These are phyloP conservation scores for Starmerella riodocensis DNA, from an alignment of 805 yeast genomes.

Conservation along the genomic window DNA sequence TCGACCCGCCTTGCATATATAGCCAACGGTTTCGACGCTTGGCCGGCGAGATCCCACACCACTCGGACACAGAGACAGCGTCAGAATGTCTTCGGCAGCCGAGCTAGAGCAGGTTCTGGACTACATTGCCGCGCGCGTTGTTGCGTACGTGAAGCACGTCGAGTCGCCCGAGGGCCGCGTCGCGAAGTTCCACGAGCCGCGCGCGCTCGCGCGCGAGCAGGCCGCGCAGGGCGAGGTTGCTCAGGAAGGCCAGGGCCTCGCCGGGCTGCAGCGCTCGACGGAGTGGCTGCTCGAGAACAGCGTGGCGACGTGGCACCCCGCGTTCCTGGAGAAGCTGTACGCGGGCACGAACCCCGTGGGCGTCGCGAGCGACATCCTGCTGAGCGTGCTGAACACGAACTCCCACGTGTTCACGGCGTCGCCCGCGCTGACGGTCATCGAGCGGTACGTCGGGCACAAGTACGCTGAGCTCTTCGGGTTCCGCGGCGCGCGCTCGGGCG, in stretches of 20 bases:
- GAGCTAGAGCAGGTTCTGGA: constrained; percentile 46
- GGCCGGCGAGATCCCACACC: too few species aligned
- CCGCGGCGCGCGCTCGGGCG: constrained; percentile 47
- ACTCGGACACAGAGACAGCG: neutral
- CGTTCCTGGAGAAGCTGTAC: constrained; percentile 69
- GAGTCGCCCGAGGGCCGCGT: constrained; percentile 36
- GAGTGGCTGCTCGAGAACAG: constrained; percentile 50
- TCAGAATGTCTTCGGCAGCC: constrained; percentile 5
- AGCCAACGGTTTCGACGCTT: too few species aligned
- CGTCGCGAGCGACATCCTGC: constrained; percentile 53
- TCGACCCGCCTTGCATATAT: too few species aligned
- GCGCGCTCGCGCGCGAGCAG: constrained; percentile 31
- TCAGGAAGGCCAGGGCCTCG: constrained; percentile 29
- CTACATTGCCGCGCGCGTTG: constrained; percentile 38
- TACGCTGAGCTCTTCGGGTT: constrained; percentile 58
- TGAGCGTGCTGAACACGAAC: constrained; percentile 64
- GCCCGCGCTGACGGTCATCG: constrained; percentile 65
- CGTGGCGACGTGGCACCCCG: constrained; percentile 77
- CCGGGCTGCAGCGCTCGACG: constrained; percentile 37
- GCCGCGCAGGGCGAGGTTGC: constrained; percentile 23
- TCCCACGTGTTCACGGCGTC: constrained; percentile 76
- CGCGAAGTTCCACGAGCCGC: constrained; percentile 36
- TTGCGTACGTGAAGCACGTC: constrained; percentile 39
- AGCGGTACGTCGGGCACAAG: constrained; percentile 49
- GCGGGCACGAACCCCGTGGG: constrained; percentile 84